Evolutionary conservation across 2,329 filamentous ascomycete genomes (phyloP).

Genomic region (Xylariaceae sp.): DNA sequence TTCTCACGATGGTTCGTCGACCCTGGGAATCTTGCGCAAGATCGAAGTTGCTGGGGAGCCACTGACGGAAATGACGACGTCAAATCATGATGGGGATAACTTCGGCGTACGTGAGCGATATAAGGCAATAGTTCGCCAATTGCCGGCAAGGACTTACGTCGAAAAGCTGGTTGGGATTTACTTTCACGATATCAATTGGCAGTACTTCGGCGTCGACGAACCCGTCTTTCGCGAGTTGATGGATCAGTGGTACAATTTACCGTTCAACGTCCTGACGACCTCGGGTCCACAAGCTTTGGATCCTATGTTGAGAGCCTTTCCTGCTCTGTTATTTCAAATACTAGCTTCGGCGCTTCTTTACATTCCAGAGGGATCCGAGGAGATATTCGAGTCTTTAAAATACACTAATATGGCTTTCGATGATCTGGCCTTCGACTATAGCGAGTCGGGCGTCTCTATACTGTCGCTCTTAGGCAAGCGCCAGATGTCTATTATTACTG

Average conservation of each 20-base stretch:
- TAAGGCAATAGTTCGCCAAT: slow-evolving; percentile 59
- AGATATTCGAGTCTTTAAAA: slow-evolving; percentile 58
- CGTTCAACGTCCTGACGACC: slow-evolving; percentile 53
- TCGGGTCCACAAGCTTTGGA: slow-evolving; percentile 54
- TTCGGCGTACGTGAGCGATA: slow-evolving; percentile 58
- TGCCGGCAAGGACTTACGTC: slow-evolving; percentile 57
- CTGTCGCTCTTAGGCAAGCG: slow-evolving; percentile 59
- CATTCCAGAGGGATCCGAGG: slow-evolving; percentile 50
- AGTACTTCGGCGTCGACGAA: slow-evolving; percentile 59
- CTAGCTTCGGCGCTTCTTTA: slow-evolving; percentile 58
- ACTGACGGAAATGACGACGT: slow-evolving; percentile 38
- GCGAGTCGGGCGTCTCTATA: slow-evolving; percentile 58
- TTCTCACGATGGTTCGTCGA: slow-evolving; percentile 50
- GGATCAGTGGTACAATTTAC: slow-evolving; percentile 56
- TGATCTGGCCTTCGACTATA: slow-evolving; percentile 63
- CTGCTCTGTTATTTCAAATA: slow-evolving; percentile 62
- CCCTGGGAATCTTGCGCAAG: slow-evolving; percentile 57
- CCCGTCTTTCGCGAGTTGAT: slow-evolving; percentile 55
- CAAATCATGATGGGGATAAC: slow-evolving; percentile 39
- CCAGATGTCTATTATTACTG: slow-evolving; percentile 57
- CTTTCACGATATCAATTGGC: slow-evolving; percentile 61
- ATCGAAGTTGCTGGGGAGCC: slow-evolving; percentile 51
- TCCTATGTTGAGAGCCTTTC: slow-evolving; percentile 58
- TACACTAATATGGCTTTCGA: slow-evolving; percentile 64
- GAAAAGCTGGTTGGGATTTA: slow-evolving; percentile 58